phyloP scores from a whole-genome alignment of 805 yeast species.

The Blastobotrys mokoenaii region DNA sequence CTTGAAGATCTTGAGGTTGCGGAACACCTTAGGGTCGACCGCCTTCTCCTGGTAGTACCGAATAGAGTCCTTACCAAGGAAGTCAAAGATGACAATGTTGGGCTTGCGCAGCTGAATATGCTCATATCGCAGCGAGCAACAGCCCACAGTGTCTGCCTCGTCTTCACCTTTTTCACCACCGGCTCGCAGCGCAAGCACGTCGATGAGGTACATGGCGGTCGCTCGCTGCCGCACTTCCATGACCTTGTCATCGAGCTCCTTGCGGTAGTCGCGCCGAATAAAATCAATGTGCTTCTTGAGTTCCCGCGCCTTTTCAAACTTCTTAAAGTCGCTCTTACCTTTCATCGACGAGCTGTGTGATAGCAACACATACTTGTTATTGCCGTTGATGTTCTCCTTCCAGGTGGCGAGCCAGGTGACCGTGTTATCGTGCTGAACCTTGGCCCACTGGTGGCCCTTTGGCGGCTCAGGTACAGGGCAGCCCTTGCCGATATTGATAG shows the following conservation, averaged over 20 bases:
- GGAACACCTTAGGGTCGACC: slow-evolving; percentile 87
- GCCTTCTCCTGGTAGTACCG: slow-evolving; percentile 87
- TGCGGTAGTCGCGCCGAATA: slow-evolving; percentile 68
- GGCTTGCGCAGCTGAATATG: slow-evolving; percentile 85
- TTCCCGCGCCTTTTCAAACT: slow-evolving; percentile 89
- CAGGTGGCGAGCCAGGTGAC: slow-evolving; percentile 97
- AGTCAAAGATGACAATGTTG: slow-evolving; percentile 77
- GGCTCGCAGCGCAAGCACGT: slow-evolving; percentile 89
- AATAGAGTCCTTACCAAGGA: slow-evolving; percentile 92
- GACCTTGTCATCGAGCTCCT: slow-evolving; percentile 57
- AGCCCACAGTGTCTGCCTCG: slow-evolving; percentile 97
- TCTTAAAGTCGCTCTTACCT: slow-evolving; percentile 83
- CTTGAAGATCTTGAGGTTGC: slow-evolving; percentile 78
- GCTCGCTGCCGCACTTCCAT: slow-evolving; percentile 90
- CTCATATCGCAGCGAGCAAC: slow-evolving; percentile 88
- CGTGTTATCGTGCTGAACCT: slow-evolving; percentile 75
- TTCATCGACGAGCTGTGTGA: slow-evolving; percentile 87
- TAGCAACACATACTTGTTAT: slow-evolving; percentile 80
- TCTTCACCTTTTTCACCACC: slow-evolving; percentile 97
- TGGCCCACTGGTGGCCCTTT: slow-evolving; percentile 85
- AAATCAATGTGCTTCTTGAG: slow-evolving; percentile 61
- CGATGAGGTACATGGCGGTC: slow-evolving; percentile 87
- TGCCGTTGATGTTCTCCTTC: slow-evolving; percentile 84
- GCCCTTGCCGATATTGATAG: slow-evolving; percentile 68
- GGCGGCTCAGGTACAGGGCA: slow-evolving; percentile 77